Conservation (phyloP, 2,329 filamentous ascomycete genomes). For the Cladosporium sp. region DNA sequence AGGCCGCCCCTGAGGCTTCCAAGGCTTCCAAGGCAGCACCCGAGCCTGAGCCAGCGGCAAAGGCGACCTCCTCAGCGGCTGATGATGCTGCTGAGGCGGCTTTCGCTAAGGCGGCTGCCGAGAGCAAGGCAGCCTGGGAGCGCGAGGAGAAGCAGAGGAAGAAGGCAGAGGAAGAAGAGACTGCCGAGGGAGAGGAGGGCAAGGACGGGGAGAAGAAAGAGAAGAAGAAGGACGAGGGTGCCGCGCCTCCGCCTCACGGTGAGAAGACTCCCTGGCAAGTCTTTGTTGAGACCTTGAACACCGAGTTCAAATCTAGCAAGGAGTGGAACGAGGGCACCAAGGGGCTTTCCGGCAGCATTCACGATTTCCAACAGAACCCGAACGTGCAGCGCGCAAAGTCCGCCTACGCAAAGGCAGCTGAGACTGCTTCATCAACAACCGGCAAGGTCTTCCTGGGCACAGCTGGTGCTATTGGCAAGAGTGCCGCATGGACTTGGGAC, state of each 20-base stretch:
- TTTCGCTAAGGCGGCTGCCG: conserved; percentile 37
- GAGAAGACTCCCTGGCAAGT: conserved; percentile 99
- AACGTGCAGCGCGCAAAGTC: conserved; percentile 81
- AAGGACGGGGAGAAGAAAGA: conserved; percentile 50
- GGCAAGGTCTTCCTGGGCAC: conserved; percentile 81
- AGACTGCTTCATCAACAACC: conserved; percentile 76
- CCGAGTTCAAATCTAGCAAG: conserved; percentile 93
- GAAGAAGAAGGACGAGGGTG: conserved; percentile 62
- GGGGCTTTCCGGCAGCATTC: conserved; percentile 81
- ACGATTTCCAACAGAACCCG: conserved; percentile 91
- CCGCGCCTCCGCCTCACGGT: conserved; percentile 92
- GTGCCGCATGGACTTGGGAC: conserved; percentile 96
- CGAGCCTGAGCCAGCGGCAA: conserved; percentile 26
- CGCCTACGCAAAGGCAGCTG: conserved; percentile 83
- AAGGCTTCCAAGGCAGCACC: conserved; percentile 39
- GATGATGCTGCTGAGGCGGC: conserved; percentile 36
- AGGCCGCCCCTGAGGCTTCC: conserved; percentile 36
- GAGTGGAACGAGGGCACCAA: conserved; percentile 99
- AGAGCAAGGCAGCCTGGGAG: conserved; percentile 44
- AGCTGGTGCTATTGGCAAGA: conserved; percentile 81
- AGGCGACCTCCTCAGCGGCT: conserved; percentile 32
- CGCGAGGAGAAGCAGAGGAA: conserved; percentile 42
- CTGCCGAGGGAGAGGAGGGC: conserved; percentile 45
- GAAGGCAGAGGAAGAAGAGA: conserved; percentile 39
- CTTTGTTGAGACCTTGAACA: conserved; percentile 92